phyloP scores from a whole-genome alignment of 140 eudicot species.

The Stevia rebaudiana region DNA sequence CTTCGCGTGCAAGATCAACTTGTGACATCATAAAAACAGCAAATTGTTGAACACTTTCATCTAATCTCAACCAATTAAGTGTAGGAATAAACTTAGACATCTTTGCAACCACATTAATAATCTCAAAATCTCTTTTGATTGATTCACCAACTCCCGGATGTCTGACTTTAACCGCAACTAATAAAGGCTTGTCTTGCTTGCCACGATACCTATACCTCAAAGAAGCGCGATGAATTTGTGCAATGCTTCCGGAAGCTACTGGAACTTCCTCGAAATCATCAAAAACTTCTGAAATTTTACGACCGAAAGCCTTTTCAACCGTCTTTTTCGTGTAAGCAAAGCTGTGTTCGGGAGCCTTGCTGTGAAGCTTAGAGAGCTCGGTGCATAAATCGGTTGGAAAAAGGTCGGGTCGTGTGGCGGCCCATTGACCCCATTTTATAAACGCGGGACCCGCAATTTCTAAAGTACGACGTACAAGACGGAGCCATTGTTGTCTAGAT shows the following conservation, averaged over 20 bases:
- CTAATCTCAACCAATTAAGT: conserved; percentile 86
- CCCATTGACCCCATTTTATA: conserved; percentile 99
- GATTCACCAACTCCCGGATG: conserved; percentile 95
- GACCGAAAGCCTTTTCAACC: conserved; percentile 73
- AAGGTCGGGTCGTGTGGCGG: conserved; percentile 92
- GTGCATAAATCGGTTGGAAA: conserved; percentile 76
- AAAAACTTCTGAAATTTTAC: conserved; percentile 65
- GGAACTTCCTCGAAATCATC: conserved; percentile 80
- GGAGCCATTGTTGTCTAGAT: conserved; percentile 71
- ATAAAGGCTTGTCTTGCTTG: conserved; percentile 55
- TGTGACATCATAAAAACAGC: conserved; percentile 99
- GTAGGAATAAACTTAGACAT: conserved; percentile 69
- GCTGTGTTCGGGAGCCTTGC: conserved; percentile 89
- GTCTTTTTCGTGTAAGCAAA: conserved; percentile 73
- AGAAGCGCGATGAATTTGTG: conserved; percentile 90
- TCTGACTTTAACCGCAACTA: conserved; percentile 93
- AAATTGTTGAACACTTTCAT: conserved; percentile 94
- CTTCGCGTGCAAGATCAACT: conserved; percentile 97
- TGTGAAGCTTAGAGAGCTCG: conserved; percentile 89
- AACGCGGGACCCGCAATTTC: conserved; percentile 97
- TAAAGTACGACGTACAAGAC: conserved; percentile 71
- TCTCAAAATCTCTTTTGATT: conserved; percentile 78
- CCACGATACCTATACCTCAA: conserved; percentile 56
- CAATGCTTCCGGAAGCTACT: conserved; percentile 91
- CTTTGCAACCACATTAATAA: conserved; percentile 78